A percentile compares a stretch with the other conserved stretches of the same genome.
Evolutionary conservation across 208 protist genomes (phyloP).

Genomic region (Zelonia costaricensis): DNA sequence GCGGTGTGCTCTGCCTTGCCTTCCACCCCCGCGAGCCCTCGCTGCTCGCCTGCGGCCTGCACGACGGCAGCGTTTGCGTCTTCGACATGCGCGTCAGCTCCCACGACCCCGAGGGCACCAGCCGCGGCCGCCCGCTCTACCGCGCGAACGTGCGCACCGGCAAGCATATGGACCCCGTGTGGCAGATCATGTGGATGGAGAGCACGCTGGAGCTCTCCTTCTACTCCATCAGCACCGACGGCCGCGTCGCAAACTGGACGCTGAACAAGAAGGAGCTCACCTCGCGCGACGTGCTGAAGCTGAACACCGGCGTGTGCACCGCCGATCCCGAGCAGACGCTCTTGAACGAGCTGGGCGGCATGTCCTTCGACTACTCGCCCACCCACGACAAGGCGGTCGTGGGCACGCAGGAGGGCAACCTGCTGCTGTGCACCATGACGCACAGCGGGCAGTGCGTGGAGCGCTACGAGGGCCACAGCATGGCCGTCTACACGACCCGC

Average conservation of each 20-base stretch:
- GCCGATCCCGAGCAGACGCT: conserved; percentile 86
- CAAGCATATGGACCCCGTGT: conserved; percentile 98
- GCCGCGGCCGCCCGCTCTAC: conserved; percentile 84
- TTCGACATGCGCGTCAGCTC: conserved; percentile 90
- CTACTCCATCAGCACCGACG: conserved; percentile 96
- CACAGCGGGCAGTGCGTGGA: conserved; percentile 96
- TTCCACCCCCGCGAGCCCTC: conserved; percentile 93
- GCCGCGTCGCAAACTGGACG: conserved; percentile 95
- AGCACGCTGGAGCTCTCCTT: conserved; percentile 84
- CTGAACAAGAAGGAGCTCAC: conserved; percentile 96
- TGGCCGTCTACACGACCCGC: conserved; percentile 94
- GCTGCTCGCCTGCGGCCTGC: conserved; percentile 95
- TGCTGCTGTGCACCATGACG: conserved; percentile 96
- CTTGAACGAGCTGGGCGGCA: conserved; percentile 92
- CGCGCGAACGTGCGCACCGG: conserved; percentile 92
- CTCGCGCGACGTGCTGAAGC: conserved; percentile 92
- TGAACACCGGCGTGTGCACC: conserved; percentile 67
- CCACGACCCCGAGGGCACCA: conserved; percentile 38
- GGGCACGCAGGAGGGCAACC: conserved; percentile 96
- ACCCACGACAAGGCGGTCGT: conserved; percentile 91
- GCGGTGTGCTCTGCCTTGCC: conserved; percentile 96
- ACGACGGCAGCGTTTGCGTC: conserved; percentile 96
- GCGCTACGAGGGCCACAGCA: conserved; percentile 93
- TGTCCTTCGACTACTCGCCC: conserved; percentile 96
- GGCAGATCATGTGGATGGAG: conserved; percentile 90